phyloP scores from a whole-genome alignment of 2,329 filamentous ascomycete species.

The Drechmeria coniospora region DNA sequence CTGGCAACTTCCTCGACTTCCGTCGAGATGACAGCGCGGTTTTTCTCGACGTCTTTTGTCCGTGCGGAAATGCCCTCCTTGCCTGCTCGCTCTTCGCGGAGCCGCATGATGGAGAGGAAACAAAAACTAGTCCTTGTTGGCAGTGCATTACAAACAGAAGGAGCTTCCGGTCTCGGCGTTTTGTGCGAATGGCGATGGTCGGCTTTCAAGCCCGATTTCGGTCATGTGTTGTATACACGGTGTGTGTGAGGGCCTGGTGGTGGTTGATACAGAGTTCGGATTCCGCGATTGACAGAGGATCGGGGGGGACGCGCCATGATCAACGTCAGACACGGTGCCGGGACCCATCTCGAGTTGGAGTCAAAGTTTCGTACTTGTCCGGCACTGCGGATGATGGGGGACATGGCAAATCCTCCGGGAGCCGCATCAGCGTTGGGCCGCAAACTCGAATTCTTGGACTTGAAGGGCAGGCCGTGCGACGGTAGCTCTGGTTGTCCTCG shows the following conservation, averaged over 20 bases:
- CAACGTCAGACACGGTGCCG: constrained; percentile 25
- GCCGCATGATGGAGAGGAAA: constrained; percentile 49
- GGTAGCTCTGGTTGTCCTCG: constrained; percentile 33
- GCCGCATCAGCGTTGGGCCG: constrained; percentile 4
- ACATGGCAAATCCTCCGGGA: background rate
- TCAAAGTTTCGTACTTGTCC: constrained; percentile 92
- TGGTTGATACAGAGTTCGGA: too few relatives aligned
- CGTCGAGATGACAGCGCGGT: constrained; percentile 50
- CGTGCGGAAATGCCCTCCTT: constrained; percentile 56
- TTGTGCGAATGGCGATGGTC: too few relatives aligned
- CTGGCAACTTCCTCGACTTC: constrained; percentile 28
- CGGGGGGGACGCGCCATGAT: too few relatives aligned
- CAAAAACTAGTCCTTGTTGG: constrained; percentile 92
- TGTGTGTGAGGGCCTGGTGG: too few relatives aligned
- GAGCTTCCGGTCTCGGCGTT: constrained; percentile 17
- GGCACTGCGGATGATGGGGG: constrained; percentile 14
- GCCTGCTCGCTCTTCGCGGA: constrained; percentile 15
- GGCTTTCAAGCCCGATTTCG: too few relatives aligned
- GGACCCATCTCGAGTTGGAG: constrained; percentile 87
- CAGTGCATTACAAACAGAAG: constrained; percentile 71
- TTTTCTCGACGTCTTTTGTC: constrained; percentile 97
- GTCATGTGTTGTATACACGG: background rate
- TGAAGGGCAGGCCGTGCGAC: constrained; percentile 22
- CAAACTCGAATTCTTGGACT: constrained; percentile 6
- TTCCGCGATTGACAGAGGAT: too few relatives aligned